Conservation (phyloP, 2,329 filamentous ascomycete species). For the Penicillium sp. region DNA sequence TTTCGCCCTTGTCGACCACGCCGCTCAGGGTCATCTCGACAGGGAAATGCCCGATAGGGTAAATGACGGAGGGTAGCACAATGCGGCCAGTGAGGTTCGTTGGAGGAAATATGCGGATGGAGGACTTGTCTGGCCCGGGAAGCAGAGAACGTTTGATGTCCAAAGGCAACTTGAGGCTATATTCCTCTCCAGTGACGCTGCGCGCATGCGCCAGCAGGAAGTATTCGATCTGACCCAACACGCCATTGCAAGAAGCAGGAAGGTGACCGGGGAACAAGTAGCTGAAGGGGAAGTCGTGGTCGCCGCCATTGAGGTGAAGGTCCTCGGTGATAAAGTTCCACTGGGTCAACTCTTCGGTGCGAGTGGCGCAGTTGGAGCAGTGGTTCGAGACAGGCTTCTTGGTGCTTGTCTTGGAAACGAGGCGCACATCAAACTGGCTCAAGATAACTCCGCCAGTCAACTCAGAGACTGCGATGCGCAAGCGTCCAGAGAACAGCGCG, state of each 20-base stretch:
- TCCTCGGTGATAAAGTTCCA: constrained; percentile 72
- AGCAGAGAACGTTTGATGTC: constrained; percentile 77
- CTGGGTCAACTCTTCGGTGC: constrained; percentile 70
- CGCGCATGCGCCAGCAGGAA: constrained; percentile 68
- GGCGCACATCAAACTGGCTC: constrained; percentile 68
- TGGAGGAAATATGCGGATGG: constrained; percentile 90
- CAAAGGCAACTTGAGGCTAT: constrained; percentile 67
- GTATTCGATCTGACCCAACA: constrained; percentile 74
- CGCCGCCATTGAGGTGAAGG: constrained; percentile 49
- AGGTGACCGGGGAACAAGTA: constrained; percentile 80
- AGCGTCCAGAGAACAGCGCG: constrained; percentile 78
- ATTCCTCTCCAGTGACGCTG: constrained; percentile 59
- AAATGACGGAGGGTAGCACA: constrained; percentile 76
- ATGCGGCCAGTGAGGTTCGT: constrained; percentile 89
- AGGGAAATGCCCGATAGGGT: constrained; percentile 80
- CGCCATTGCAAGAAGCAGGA: constrained; percentile 77
- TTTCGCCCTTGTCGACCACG: constrained; percentile 70
- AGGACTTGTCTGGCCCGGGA: constrained; percentile 79
- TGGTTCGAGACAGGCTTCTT: constrained; percentile 79
- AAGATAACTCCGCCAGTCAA: constrained; percentile 60
- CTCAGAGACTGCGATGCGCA: constrained; percentile 71
- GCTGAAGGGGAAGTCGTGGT: constrained; percentile 84
- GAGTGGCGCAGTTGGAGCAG: constrained; percentile 73
- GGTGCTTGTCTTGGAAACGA: constrained; percentile 69
- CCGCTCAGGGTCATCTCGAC: constrained; percentile 81